A percentile compares a stretch with the other conserved stretches of the same genome.
Conservation (phyloP, 2,329 filamentous ascomycete genomes). For the Exophiala sp. region DNA sequence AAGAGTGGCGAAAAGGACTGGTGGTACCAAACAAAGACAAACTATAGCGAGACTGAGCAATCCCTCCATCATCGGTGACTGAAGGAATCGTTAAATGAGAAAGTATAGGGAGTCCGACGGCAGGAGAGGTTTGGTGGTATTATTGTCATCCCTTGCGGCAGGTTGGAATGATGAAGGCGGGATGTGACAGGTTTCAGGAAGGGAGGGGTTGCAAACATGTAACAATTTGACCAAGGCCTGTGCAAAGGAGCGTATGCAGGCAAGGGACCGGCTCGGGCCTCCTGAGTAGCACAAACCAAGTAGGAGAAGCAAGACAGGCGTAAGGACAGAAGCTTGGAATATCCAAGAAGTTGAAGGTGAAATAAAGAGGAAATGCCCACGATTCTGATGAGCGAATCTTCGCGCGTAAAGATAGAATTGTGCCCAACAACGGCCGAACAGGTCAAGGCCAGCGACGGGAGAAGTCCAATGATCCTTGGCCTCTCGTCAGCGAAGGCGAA, state of each 20-base stretch:
- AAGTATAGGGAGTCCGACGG: conserved; percentile 5
- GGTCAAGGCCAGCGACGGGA: conserved; percentile 12
- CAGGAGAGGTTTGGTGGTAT: conserved; percentile 8
- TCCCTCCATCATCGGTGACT: conserved; percentile 15
- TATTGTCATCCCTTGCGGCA: conserved; percentile 15
- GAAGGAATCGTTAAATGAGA: conserved; percentile 1
- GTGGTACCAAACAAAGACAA: conserved; percentile 11
- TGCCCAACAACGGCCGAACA: conserved; percentile 19
- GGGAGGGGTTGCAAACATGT: conserved; percentile 19
- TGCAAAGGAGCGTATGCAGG: conserved; percentile 4
- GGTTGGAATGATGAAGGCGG: conserved; percentile 7
- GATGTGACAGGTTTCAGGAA: conserved; percentile 21
- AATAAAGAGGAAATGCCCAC: conserved; percentile 1
- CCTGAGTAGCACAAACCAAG: conserved; percentile 15
- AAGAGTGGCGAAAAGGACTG: background rate
- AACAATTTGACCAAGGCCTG: conserved; percentile 10
- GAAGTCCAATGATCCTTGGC: background rate
- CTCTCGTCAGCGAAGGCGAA: background rate
- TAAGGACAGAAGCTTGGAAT: background rate
- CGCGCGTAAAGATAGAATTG: conserved; percentile 1
- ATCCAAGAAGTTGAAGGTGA: background rate
- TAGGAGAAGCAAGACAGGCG: conserved; percentile 3
- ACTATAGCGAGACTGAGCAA: conserved; percentile 2
- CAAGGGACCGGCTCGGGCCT: conserved; percentile 5
- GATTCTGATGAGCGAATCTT: conserved; percentile 16